Percentiles rank a stretch among this genome's conserved stretches.
Conservation (phyloP, 371 early-diverging fungal species). For the Choanephora cucurbitarum region DNA sequence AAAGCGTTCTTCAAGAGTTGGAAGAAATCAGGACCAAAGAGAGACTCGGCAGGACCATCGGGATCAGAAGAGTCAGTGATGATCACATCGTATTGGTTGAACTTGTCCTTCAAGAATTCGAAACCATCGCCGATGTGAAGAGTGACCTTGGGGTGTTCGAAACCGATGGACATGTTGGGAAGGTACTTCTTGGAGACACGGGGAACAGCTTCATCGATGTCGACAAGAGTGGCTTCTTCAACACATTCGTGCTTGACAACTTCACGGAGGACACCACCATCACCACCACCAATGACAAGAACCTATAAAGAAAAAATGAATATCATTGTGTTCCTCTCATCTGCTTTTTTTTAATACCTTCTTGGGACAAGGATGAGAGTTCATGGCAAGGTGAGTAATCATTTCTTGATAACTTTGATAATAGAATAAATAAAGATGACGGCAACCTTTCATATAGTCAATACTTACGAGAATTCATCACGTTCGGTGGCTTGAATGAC, state of each 20-base stretch:
- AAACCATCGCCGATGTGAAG: conserved; percentile 96
- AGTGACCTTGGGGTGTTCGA: conserved; percentile 91
- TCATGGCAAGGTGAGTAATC: conserved; percentile 95
- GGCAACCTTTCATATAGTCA: background rate
- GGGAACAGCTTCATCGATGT: conserved; percentile 96
- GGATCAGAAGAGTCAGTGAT: conserved; percentile 99
- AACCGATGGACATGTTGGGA: conserved; percentile 92
- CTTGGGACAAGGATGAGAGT: conserved; percentile 93
- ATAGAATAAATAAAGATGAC: conserved; percentile 4
- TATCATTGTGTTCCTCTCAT: background rate
- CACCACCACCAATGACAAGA: conserved; percentile 98
- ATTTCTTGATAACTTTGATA: conserved; percentile 89
- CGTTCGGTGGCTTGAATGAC: conserved; percentile 97
- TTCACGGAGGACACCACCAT: conserved; percentile 97
- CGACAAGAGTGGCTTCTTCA: conserved; percentile 89
- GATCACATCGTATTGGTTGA: conserved; percentile 90
- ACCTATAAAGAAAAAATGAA: conserved; percentile 52
- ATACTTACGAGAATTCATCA: conserved; percentile 92
- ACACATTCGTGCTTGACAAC: conserved; percentile 94
- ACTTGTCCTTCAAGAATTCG: conserved; percentile 86
- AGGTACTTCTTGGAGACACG: conserved; percentile 90
- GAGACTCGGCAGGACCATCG: conserved; percentile 94
- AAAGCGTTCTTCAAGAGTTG: conserved; percentile 90
- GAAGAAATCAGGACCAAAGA: conserved; percentile 91
- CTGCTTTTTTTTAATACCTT: conserved; percentile 52